Base-by-base conservation (phyloP, 768 basidiomycete species). In the Lactarius hengduanensis region DNA sequence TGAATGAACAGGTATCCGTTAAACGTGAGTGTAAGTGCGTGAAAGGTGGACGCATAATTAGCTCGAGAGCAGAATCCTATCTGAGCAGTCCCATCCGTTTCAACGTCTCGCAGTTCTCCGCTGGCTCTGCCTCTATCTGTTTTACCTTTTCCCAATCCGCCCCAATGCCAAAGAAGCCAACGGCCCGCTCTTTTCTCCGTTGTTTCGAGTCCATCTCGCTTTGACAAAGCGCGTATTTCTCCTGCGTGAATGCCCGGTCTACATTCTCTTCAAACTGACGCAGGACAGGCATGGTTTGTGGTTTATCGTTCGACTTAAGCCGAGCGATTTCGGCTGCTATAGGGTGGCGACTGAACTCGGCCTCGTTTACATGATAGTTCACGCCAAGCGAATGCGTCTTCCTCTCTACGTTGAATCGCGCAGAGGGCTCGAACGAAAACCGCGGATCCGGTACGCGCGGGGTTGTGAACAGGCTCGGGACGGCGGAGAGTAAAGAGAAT, bases 141-240 rank as follows among this genome's bases (percentile, higher is more conserved):
- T 82, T 80, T 65, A 98, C 90, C 77, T 92, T 92, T 38, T 94
- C 89, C 91, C 92, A 94, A 74, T 98, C 91, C 13, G 94, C 91
- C 36, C 94, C 92, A 62, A 97, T 80, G 6, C 96, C 96, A 75
- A 98, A 95, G 68, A 97, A 76, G 5, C 96, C 96, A 45, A 91
- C 77, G 72, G 94, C 89, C 10, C 84, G 81, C 61, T 95, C 89
- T 73, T 89, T 88, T 67, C 81, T 78, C 67, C 87, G 86, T 72
- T 90, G 83, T 74, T 87, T 89, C 64, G 79, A 74, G 70, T 93
- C 88, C 58, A 86, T 66, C 53, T 86, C 89, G 7, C n/a, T 80
- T 70, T 89, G 86, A 76, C 96, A 98, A 71, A 86, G 81, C 38
- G 80, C 74, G 70, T 88, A 90, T 64, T 94, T 78, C 61, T 84